Percentiles rank a stretch among this genome's conserved stretches.
These are phyloP conservation scores for Thielaviopsis euricoi DNA, from an alignment of 2,329 filamentous ascomycete genomes.

Conservation along the genomic window DNA sequence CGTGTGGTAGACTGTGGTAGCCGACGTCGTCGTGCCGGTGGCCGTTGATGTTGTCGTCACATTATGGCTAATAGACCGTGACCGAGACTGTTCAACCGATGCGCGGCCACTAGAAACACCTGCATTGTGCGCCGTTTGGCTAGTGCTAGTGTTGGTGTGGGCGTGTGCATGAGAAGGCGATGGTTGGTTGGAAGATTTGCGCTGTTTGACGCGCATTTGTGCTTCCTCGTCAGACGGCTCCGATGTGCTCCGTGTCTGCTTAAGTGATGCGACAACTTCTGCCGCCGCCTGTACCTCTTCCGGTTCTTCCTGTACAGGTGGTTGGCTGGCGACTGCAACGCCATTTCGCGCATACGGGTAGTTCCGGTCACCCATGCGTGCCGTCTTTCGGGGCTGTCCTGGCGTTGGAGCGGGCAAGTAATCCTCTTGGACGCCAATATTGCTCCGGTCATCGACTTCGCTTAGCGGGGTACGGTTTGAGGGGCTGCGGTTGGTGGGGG, in stretches of 20 bases:
- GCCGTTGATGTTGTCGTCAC: neutral
- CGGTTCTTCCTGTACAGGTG: conserved; percentile 31
- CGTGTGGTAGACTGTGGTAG: conserved; percentile 39
- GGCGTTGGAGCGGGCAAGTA: conserved; percentile 90
- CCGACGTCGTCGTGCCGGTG: conserved; percentile 29
- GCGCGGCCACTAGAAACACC: neutral
- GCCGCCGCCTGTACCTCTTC: conserved; percentile 35
- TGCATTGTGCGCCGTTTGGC: neutral
- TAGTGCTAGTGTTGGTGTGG: neutral
- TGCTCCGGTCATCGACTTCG: conserved; percentile 70
- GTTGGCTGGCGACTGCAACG: conserved; percentile 17
- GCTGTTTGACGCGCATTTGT: conserved; percentile 57
- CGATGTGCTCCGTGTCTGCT: conserved; percentile 36
- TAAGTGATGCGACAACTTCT: conserved; percentile 44
- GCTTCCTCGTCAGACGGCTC: conserved; percentile 67
- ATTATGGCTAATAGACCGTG: conserved; percentile 57
- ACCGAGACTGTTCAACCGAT: conserved; percentile 4
- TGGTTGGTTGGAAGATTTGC: conserved; percentile 33
- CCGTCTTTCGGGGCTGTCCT: conserved; percentile 83
- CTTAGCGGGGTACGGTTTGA: conserved; percentile 74
- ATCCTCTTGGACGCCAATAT: conserved; percentile 60
- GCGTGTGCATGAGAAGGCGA: conserved; percentile 2
- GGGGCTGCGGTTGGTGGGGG: conserved; percentile 64
- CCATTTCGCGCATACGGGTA: conserved; percentile 52
- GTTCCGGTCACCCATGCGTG: conserved; percentile 52